Conservation (phyloP, 768 basidiomycete genomes). For the Suillus americanus region DNA sequence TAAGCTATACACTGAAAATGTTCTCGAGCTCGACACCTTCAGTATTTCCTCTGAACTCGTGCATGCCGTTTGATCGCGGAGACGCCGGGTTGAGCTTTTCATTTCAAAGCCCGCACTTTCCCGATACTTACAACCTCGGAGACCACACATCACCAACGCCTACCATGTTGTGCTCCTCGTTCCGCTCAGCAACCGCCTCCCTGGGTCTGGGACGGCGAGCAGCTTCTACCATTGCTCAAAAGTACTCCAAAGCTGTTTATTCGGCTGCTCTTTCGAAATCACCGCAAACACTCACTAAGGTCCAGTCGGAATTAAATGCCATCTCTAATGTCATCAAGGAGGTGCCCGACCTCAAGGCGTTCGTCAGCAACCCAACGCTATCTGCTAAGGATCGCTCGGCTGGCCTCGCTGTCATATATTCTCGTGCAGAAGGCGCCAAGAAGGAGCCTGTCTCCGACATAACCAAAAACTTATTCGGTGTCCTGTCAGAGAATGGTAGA, state of each 20-base stretch:
- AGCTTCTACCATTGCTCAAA: slow-evolving; percentile 74
- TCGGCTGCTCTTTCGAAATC: slow-evolving; percentile 83
- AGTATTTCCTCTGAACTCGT: background rate
- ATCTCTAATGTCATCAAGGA: slow-evolving; percentile 71
- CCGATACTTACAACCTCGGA: slow-evolving; percentile 1
- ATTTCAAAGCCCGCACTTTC: slow-evolving; percentile 5
- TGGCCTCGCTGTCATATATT: slow-evolving; percentile 67
- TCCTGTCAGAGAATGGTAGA: slow-evolving; percentile 64
- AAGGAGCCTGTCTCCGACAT: slow-evolving; percentile 80
- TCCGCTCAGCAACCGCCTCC: slow-evolving; percentile 47
- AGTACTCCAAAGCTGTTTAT: slow-evolving; percentile 84
- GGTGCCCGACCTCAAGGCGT: slow-evolving; percentile 61
- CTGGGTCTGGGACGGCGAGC: slow-evolving; percentile 64
- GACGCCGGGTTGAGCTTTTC: slow-evolving; percentile 6
- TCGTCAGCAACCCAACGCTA: slow-evolving; percentile 90
- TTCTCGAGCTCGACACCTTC: background rate
- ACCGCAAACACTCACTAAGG: slow-evolving; percentile 76
- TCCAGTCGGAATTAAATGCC: slow-evolving; percentile 78
- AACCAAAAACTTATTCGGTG: slow-evolving; percentile 87
- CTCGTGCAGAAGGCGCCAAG: slow-evolving; percentile 65
- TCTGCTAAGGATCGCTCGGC: slow-evolving; percentile 71
- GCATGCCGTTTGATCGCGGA: background rate
- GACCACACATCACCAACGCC: slow-evolving; percentile 5
- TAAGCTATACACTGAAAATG: background rate
- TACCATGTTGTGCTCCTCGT: slow-evolving; percentile 58